A percentile compares a stretch with the other conserved stretches of the same genome.
Evolutionary conservation across 2,329 filamentous ascomycete species (phyloP).

Genomic region (Apiospora hydei): DNA sequence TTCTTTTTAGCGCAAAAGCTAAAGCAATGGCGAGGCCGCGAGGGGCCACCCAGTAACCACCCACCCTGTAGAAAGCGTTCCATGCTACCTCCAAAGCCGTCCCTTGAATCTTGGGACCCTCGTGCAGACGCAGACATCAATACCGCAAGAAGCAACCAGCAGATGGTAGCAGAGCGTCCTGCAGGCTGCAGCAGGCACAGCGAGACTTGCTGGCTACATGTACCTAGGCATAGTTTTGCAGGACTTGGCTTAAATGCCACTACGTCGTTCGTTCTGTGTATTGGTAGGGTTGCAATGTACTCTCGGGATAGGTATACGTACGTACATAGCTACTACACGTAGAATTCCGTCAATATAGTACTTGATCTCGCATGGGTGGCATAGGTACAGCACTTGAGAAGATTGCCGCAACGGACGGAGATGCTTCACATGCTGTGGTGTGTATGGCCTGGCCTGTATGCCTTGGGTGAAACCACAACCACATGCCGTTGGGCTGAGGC

Average conservation of each 20-base stretch:
- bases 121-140: neutral
- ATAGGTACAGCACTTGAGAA: neutral
- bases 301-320: neutral
- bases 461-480: neutral
- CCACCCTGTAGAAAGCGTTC: slow-evolving; percentile 2
- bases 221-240: neutral
- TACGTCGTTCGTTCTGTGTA: neutral
- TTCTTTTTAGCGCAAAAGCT: slow-evolving; percentile 15
- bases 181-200: neutral
- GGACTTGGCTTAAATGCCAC: neutral
- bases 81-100: neutral
- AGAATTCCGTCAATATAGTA: neutral
- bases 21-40: slow-evolving; percentile 11
- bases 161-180: neutral
- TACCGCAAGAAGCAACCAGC: neutral
- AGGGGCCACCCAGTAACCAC: neutral
- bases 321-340: neutral
- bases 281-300: slow-evolving; percentile 8
- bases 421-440: neutral
- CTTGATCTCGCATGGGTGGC: neutral
- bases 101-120: slow-evolving; percentile 3
- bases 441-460: neutral
- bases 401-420: neutral
- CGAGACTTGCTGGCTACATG: neutral
- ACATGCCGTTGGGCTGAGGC: neutral